Evolutionary conservation across 352 stramenopile species (phyloP), one percentile per base, ranked within the genome.

Genomic region (Globisporangium iwayamae): DNA sequence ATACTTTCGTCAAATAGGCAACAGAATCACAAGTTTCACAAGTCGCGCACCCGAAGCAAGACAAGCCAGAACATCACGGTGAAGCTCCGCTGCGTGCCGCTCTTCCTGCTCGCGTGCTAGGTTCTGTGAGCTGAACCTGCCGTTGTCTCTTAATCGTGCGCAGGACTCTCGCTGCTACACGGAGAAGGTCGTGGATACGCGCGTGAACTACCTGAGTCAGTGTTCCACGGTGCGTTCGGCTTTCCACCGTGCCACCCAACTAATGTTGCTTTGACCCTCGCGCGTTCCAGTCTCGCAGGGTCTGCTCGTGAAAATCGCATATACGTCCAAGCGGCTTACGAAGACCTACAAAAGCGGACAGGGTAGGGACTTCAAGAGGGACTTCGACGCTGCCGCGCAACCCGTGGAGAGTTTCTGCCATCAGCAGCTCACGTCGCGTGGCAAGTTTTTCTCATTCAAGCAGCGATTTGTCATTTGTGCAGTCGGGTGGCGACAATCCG

Each of bases 111-210:
- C 54, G 20, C 32, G 39, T 20, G 54, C 14, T 36, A 38, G 7
- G 38, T 10, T 3, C 0, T 48, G 41, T 48, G 41, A 9, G 16
- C 16, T 48, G 41, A 48, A 10, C 41, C 38, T 36, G 28, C 3
- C 30, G 18, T 28, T 56, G 13, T 41, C 50, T 11, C 14, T 25
- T 38, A 10, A 14, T n/a, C 36, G 8, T 45, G 55, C 41, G 41
- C 50, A 87, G 79, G 79, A 89, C 47, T 67, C 79, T 10, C 65
- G 68, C 14, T 89, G 78, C 43, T 87, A 84, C 52, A 87, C 75
- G 0, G 77, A 89, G 54, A 75, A 81, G 45, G 64, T 83, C 3
- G 25, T 86, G 10, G 77, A 89, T 38, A 72, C 76, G 20, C 69
- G 77, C 2, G 60, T 89, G 14, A 83, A 76, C 41, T 81, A 76